Conservation (phyloP, 805 yeast species). For the Metschnikowia gruessii region DNA sequence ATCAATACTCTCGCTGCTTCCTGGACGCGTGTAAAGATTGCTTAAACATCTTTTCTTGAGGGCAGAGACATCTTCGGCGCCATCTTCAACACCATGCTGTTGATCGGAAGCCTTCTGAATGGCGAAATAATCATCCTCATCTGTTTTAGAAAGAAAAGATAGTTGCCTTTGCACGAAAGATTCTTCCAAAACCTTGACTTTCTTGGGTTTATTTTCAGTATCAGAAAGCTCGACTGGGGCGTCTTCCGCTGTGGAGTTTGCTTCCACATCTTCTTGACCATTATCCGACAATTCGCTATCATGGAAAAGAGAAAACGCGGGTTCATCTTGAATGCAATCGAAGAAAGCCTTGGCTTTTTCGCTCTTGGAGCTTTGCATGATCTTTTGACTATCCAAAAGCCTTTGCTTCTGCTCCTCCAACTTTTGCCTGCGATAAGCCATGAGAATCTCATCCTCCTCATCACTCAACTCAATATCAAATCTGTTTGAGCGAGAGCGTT, state of each 20-base stretch:
- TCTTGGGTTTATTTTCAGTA: constrained; percentile 32
- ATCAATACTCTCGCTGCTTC: constrained; percentile 6
- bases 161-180: constrained; percentile 55
- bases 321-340: constrained; percentile 55
- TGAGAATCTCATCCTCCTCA: constrained; percentile 64
- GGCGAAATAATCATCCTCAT: constrained; percentile 32
- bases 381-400: constrained; percentile 45
- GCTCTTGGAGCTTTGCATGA: constrained; percentile 45
- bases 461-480: constrained; percentile 67
- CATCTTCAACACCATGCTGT: constrained; percentile 40
- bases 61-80: constrained; percentile 42
- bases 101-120: constrained; percentile 30
- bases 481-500: constrained; percentile 49
- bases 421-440: constrained; percentile 44
- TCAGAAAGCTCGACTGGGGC: constrained; percentile 15
- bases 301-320: constrained; percentile 26
- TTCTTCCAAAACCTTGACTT: constrained; percentile 41
- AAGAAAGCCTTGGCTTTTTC: constrained; percentile 66
- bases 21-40: constrained; percentile 24
- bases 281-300: constrained; percentile 27
- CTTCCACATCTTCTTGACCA: constrained; percentile 13
- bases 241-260: constrained; percentile 16
- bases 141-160: constrained; percentile 45
- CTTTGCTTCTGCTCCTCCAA: constrained; percentile 48
- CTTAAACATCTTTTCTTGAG: constrained; percentile 44